These are phyloP conservation scores for Adansonia gregorii DNA, from an alignment of 441 rosid species.

Conservation along the genomic window DNA sequence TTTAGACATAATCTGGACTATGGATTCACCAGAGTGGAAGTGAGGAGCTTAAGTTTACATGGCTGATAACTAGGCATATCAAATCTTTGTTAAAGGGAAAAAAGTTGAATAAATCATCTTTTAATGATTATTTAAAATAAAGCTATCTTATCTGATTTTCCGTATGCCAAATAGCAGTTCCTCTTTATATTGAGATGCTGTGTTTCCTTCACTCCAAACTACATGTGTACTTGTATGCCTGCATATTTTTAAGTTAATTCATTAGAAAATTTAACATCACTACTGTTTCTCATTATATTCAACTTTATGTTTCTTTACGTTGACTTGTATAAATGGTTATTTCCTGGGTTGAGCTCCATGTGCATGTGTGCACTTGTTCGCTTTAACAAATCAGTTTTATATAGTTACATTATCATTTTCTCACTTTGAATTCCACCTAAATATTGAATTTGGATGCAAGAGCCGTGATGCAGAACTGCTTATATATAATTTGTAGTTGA, in stretches of 20 bases:
- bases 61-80: not conserved
- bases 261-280: not conserved
- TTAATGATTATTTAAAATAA: not conserved
- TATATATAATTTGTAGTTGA: not conserved
- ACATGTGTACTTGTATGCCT: not conserved
- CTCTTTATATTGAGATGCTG: not conserved
- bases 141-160: not conserved
- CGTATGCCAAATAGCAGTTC: not conserved
- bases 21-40: not conserved
- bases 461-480: not conserved
- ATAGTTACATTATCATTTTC: not conserved
- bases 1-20: too few species aligned
- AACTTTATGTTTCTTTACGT: not conserved
- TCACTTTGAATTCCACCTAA: not conserved
- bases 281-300: not conserved
- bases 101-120: not conserved
- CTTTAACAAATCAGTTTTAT: slow-evolving; percentile 8
- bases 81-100: not conserved
- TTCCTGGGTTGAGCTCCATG: not conserved
- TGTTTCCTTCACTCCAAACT: not conserved
- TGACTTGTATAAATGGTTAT: not conserved
- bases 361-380: not conserved
- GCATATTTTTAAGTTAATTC: not conserved
- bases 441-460: not conserved
- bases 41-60: slow-evolving; percentile 5